A percentile compares a stretch with the other conserved stretches of the same genome.
Conservation (phyloP, 805 yeast species). For the Lipomyces oligophaga region DNA sequence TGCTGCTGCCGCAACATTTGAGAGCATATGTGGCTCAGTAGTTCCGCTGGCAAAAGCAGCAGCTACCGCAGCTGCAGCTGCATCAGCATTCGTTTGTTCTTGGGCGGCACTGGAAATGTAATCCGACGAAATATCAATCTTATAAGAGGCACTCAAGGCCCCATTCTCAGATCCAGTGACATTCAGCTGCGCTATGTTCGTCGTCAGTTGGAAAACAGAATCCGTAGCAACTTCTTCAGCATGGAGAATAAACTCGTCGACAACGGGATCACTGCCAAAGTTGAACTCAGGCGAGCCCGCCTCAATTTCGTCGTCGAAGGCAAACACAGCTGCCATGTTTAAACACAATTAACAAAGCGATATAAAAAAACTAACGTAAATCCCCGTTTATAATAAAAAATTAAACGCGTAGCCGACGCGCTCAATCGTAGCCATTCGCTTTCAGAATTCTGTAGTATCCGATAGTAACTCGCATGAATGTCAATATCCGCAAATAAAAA, state of each 20-base stretch:
- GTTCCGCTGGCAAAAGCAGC: not conserved
- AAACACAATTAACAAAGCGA: not conserved
- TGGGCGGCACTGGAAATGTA: constrained; percentile 37
- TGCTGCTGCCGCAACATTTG: too few species aligned
- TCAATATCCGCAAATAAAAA: too few species aligned
- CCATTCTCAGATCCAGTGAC: constrained; percentile 9
- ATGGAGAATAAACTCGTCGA: not conserved
- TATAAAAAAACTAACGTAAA: too few species aligned
- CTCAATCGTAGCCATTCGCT: too few species aligned
- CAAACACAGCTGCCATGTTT: constrained; percentile 32
- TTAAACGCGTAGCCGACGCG: too few species aligned
- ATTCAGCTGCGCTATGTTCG: constrained; percentile 1
- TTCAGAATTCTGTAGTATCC: too few species aligned
- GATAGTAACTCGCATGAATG: too few species aligned
- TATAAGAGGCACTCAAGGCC: constrained; percentile 48
- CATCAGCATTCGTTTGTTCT: constrained; percentile 29
- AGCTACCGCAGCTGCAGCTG: too few species aligned
- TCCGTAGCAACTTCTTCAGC: constrained; percentile 1
- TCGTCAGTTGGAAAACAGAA: constrained; percentile 12
- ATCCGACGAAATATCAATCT: constrained; percentile 46
- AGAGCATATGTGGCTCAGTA: too few species aligned
- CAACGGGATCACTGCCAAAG: constrained; percentile 15
- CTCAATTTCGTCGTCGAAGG: constrained; percentile 32
- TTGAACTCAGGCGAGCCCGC: constrained; percentile 15
- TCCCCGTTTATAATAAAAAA: too few species aligned